These are phyloP conservation scores for Pichia sp. DNA, from an alignment of 1,139 yeast genomes.

Conservation along the genomic window DNA sequence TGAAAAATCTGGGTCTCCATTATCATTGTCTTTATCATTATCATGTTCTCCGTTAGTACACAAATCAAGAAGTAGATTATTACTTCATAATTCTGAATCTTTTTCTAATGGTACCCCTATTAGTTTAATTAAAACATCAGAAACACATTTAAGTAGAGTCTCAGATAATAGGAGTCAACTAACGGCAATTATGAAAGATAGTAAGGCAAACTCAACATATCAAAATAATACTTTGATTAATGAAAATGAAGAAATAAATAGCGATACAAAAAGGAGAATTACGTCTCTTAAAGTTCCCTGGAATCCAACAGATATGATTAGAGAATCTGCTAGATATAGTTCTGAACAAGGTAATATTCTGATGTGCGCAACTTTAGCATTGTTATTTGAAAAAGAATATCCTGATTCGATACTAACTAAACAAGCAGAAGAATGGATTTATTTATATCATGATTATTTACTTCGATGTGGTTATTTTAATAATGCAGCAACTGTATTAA, in stretches of 20 bases:
- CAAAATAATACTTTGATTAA: neutral
- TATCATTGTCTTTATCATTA: slow-evolving; percentile 19
- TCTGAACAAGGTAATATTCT: slow-evolving; percentile 59
- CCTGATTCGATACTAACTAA: slow-evolving; percentile 27
- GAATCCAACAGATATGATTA: slow-evolving; percentile 38
- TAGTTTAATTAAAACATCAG: slow-evolving; percentile 22
- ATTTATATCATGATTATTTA: slow-evolving; percentile 52
- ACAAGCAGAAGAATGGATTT: slow-evolving; percentile 48
- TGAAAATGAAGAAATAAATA: neutral
- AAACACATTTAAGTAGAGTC: slow-evolving; percentile 21
- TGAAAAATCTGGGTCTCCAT: slow-evolving; percentile 22
- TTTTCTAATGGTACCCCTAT: slow-evolving; percentile 3
- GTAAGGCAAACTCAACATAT: neutral
- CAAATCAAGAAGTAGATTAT: slow-evolving; percentile 15
- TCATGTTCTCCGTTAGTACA: slow-evolving; percentile 19
- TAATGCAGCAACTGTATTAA: slow-evolving; percentile 52
- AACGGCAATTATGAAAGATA: slow-evolving; percentile 20
- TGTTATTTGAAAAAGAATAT: slow-evolving; percentile 47
- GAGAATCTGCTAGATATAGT: slow-evolving; percentile 48
- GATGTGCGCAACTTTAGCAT: slow-evolving; percentile 52
- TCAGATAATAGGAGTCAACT: slow-evolving; percentile 23
- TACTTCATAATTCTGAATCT: slow-evolving; percentile 11
- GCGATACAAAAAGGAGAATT: neutral
- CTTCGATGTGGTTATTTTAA: slow-evolving; percentile 48
- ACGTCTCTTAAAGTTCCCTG: slow-evolving; percentile 35